A percentile compares a stretch with the other conserved stretches of the same genome.
Conservation (phyloP, 2,329 filamentous ascomycete species). For the Exophiala sideris region DNA sequence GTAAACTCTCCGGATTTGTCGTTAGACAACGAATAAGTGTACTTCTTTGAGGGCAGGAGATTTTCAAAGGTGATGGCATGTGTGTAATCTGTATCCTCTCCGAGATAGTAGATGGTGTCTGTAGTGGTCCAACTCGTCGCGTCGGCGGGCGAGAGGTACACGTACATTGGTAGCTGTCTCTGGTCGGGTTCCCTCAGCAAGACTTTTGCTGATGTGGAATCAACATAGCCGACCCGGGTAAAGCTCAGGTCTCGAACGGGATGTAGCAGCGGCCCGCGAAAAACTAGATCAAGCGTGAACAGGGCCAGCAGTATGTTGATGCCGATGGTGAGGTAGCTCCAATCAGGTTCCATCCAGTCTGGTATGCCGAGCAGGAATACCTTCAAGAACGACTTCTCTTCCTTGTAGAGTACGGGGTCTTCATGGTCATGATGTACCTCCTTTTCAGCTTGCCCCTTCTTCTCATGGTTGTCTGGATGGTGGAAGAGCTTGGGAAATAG, state of each 20-base stretch:
- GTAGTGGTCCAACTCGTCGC: constrained; percentile 56
- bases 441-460: constrained; percentile 30
- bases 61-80: constrained; percentile 64
- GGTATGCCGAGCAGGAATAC: constrained; percentile 75
- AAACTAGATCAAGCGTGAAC: constrained; percentile 73
- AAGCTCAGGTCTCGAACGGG: constrained; percentile 75
- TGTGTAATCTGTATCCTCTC: constrained; percentile 80
- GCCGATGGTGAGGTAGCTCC: constrained; percentile 65
- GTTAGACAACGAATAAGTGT: constrained; percentile 83
- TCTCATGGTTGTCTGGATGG: constrained; percentile 10
- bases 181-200: constrained; percentile 80
- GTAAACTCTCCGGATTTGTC: constrained; percentile 80
- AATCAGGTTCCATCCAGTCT: constrained; percentile 63
- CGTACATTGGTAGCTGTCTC: constrained; percentile 68
- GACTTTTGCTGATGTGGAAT: constrained; percentile 72
- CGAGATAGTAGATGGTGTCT: constrained; percentile 63
- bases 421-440: constrained; percentile 56
- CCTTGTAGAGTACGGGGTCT: constrained; percentile 60
- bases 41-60: constrained; percentile 67
- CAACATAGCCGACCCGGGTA: constrained; percentile 82
- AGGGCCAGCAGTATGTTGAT: constrained; percentile 69
- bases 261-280: constrained; percentile 67
- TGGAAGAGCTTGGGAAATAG: constrained; percentile 19
- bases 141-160: constrained; percentile 52
- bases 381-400: constrained; percentile 57